These are phyloP conservation scores for Bolboschoenoplectus hybrid DNA, from an alignment of 202 grass and related monocot species.

Conservation along the genomic window DNA sequence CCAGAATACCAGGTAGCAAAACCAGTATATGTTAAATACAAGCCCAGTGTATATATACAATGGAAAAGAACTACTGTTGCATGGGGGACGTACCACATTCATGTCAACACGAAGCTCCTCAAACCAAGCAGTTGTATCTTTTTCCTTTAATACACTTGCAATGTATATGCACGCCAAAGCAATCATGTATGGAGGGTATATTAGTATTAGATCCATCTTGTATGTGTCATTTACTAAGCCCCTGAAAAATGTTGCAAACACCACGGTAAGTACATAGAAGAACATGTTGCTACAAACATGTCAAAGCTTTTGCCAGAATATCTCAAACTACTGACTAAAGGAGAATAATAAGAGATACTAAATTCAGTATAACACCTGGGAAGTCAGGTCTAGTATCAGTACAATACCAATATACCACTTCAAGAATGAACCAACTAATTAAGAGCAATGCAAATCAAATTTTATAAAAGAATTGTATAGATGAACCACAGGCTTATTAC, in stretches of 20 bases:
- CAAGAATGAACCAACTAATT: slow-evolving; percentile 4
- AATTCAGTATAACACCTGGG: background rate
- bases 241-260: slow-evolving; percentile 51
- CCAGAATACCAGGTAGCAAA: background rate
- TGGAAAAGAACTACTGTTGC: slow-evolving; percentile 6
- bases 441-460: background rate
- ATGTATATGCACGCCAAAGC: slow-evolving; percentile 97
- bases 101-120: slow-evolving; percentile 95
- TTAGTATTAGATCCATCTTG: slow-evolving; percentile 97
- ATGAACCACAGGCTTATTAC: slow-evolving; percentile 54
- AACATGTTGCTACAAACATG: background rate
- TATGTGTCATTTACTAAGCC: slow-evolving; percentile 98
- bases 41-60: background rate
- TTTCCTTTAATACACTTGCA: slow-evolving; percentile 75
- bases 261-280: slow-evolving; percentile 25
- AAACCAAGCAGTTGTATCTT: slow-evolving; percentile 85
- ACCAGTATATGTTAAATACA: background rate
- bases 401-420: slow-evolving; percentile 19
- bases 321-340: background rate
- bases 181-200: slow-evolving; percentile 96
- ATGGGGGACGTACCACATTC: slow-evolving; percentile 62
- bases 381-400: background rate
- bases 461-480: slow-evolving; percentile 3
- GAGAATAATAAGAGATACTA: background rate
- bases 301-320: background rate